phyloP scores from a whole-genome alignment of 768 basidiomycete species.

The Thelephora ganbajun region DNA sequence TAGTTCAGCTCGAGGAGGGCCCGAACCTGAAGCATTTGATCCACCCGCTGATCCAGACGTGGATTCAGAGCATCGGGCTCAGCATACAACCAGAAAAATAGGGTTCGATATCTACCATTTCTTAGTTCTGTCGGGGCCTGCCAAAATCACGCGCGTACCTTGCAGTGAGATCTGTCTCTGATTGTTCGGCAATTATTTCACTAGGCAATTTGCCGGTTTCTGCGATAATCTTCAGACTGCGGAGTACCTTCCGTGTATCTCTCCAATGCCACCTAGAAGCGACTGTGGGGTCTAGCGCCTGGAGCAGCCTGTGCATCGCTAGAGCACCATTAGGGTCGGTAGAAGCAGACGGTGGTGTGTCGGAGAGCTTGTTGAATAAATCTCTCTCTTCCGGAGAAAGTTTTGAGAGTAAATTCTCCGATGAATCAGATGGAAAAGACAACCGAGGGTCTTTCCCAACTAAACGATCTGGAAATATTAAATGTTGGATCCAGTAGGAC shows the following conservation, averaged over 20 bases:
- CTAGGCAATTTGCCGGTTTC: constrained; percentile 52
- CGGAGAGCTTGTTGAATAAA: constrained; percentile 46
- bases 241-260: constrained; percentile 81
- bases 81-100: constrained; percentile 88
- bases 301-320: constrained; percentile 52
- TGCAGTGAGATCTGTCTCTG: constrained; percentile 27
- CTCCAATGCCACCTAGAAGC: constrained; percentile 92
- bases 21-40: constrained; percentile 77
- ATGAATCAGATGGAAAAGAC: constrained; percentile 1
- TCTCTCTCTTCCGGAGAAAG: constrained; percentile 32
- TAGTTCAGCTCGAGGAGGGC: not conserved
- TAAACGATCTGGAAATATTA: constrained; percentile 76
- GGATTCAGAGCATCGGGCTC: constrained; percentile 44
- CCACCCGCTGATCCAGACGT: constrained; percentile 69
- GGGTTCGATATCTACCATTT: constrained; percentile 53
- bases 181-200: constrained; percentile 55
- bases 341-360: constrained; percentile 41
- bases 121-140: not conserved
- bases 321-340: constrained; percentile 42
- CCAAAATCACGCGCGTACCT: constrained; percentile 25
- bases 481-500: constrained; percentile 94
- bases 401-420: constrained; percentile 18
- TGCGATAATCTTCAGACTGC: constrained; percentile 66
- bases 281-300: constrained; percentile 53
- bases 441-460: constrained; percentile 9